These are phyloP conservation scores for Aspergillus novofumigatus DNA, from an alignment of 2,329 filamentous ascomycete genomes.

Conservation along the genomic window DNA sequence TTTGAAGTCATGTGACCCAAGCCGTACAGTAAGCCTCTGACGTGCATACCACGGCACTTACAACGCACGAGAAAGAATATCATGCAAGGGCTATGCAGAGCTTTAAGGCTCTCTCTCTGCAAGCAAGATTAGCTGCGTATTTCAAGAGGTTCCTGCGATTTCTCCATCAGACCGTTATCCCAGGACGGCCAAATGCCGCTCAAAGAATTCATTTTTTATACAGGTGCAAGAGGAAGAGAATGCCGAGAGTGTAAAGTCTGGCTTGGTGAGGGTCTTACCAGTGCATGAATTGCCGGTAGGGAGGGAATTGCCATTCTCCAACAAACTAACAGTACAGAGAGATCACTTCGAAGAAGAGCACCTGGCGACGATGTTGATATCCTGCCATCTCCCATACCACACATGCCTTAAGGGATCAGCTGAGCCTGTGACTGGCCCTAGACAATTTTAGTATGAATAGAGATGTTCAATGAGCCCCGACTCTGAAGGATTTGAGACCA, in stretches of 20 bases:
- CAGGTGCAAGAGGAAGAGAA: too few species aligned
- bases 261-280: too few species aligned
- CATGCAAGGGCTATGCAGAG: neutral
- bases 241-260: too few species aligned
- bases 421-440: neutral
- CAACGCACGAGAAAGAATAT: neutral
- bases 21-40: neutral
- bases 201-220: constrained; percentile 19
- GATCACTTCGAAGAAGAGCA: too few species aligned
- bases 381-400: too few species aligned
- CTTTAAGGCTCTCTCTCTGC: neutral
- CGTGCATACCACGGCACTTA: neutral
- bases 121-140: neutral
- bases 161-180: constrained; percentile 2
- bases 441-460: neutral
- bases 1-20: neutral
- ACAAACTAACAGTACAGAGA: too few species aligned
- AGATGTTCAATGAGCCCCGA: too few species aligned
- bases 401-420: too few species aligned
- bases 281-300: too few species aligned
- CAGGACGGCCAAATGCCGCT: constrained; percentile 16
- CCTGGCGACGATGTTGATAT: too few species aligned
- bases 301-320: too few species aligned
- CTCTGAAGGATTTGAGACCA: too few species aligned
- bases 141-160: neutral